Base-by-base conservation (phyloP, 495 filamentous ascomycete genomes). In the Aspergillus haitiensis region DNA sequence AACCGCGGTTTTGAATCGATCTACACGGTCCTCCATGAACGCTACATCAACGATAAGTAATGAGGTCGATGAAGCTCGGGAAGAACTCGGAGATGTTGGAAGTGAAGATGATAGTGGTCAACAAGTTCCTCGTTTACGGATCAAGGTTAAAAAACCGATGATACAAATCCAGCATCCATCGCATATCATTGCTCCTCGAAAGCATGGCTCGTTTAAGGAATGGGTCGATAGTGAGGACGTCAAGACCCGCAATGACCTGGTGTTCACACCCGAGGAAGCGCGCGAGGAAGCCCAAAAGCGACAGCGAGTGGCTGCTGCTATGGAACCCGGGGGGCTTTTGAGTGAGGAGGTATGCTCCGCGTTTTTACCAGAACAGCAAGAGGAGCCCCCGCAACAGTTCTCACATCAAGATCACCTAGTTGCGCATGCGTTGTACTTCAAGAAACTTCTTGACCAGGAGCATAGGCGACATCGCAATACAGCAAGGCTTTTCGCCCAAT, bases 391-490 rank as follows among this genome's bases (percentile, higher is more conserved):
- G 6, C 83, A 82, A 57, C 91, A 90, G 55, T 97, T 90, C 75
- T 86, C 86, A 13, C 93, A 97, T 66, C 82, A 84, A 57, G 92
- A 97, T 67, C 89, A 97, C 66, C 79, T 98, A 7, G 82, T 90
- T 44, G 84, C 86, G 12, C 92, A 96, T 64, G 91, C 90, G 46
- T 62, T 89, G 10, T 84, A 91, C 62, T 92, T 98, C 64, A 85
- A 90, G 42, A 86, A 82, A 61, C 76, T 96, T 40, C 81, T 97
- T 76, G 74, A 86, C 21, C 79, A 84, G 54, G 95, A 98, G 70
- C 84, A 88, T 56, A 83, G 81, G 62, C 82, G 86, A 11, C 95
- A 98, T 60, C 75, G 75, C 8, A 69, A 78, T 15, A 78, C 66
- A 50, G 77, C 77, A 33, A 76, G 71, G 47, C 60, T 74, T 34